Conservation (phyloP, 169 alveolate species). For the Plasmodium cynomolgi region DNA sequence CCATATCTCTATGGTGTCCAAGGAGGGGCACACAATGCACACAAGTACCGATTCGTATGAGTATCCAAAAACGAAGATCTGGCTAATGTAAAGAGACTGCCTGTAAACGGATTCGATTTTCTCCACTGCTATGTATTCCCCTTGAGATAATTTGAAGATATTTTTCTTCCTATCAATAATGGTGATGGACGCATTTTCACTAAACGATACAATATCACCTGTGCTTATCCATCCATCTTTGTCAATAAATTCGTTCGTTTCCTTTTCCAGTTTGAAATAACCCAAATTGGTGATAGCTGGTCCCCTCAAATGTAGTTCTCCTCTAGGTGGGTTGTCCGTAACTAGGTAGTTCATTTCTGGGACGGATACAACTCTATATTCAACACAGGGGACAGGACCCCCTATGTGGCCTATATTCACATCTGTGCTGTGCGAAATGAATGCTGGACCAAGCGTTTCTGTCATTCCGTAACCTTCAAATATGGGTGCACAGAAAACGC, state of each 20-base stretch:
- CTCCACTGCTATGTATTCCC: constrained; percentile 97
- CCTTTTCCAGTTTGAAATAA: constrained; percentile 91
- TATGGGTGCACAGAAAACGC: constrained; percentile 87
- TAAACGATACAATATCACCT: constrained; percentile 93
- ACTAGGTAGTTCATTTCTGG: constrained; percentile 93
- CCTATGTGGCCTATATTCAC: constrained; percentile 88
- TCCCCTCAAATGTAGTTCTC: constrained; percentile 94
- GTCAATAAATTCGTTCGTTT: constrained; percentile 87
- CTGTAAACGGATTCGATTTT: constrained; percentile 87
- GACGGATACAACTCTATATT: constrained; percentile 90
- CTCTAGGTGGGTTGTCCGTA: constrained; percentile 91
- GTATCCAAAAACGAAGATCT: constrained; percentile 82
- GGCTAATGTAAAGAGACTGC: constrained; percentile 78
- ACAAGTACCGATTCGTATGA: constrained; percentile 76
- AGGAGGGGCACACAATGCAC: constrained; percentile 77
- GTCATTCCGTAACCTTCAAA: constrained; percentile 96
- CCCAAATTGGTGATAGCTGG: constrained; percentile 88
- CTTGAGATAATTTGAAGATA: constrained; percentile 96
- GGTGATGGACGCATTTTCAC: constrained; percentile 88
- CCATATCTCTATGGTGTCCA: constrained; percentile 77
- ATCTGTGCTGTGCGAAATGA: constrained; percentile 84
- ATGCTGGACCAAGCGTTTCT: constrained; percentile 91
- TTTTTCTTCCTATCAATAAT: constrained; percentile 95
- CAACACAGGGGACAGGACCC: constrained; percentile 88
- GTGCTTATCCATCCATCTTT: constrained; percentile 94